Base-by-base conservation (phyloP, 495 filamentous ascomycete species). In the Penicillium antarcticum region DNA sequence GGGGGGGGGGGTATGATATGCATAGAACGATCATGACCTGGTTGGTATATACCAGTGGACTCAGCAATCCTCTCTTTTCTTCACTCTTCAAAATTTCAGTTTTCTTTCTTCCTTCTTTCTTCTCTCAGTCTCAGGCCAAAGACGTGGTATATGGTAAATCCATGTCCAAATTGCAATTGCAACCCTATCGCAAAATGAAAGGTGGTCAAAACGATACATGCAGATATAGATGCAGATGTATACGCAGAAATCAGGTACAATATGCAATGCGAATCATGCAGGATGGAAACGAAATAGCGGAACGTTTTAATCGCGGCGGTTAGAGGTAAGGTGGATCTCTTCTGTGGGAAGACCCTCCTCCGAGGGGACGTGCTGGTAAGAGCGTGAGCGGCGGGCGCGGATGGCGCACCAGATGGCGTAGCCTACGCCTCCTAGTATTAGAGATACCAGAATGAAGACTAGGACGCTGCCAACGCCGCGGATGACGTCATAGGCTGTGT, bases 401-500 rank as follows among this genome's bases (percentile, higher is more conserved):
- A 67, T 42, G n/a, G 56, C 21, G 33, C 58, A 60, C 51, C 56
- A 65, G 14, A 60, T 16, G 12, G 58, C 60, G n/a, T 48, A 56
- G 36, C 67, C 42, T 10, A 63, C 53, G 23, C 67, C 69, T 19
- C 62, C 60, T 33, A 68, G 31, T 2, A 60, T 56, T 47, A 66
- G 60, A 2, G 49, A 29, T 14, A 66, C 21, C 24, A 71, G 43
- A 36, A 72, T 58, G 48, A 71, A 59, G 26, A 74, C 62, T 37
- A 74, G 42, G 0, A 74, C 45, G 31, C 61, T 60, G 4, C 69
- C 66, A 0, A 72, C 56, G 16, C 62, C 68, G 40, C 58, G 64
- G 19, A 74, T 62, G 33, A 74, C 55, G 10, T 72, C 66, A 53
- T 63, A 69, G 11, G 71, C 71, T 56, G 60, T 62, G 52, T 52